A percentile compares a stretch with the other conserved stretches of the same genome.
These are phyloP conservation scores for Paramecium octaurelia DNA, from an alignment of 73 alveolate species.

Conservation along the genomic window DNA sequence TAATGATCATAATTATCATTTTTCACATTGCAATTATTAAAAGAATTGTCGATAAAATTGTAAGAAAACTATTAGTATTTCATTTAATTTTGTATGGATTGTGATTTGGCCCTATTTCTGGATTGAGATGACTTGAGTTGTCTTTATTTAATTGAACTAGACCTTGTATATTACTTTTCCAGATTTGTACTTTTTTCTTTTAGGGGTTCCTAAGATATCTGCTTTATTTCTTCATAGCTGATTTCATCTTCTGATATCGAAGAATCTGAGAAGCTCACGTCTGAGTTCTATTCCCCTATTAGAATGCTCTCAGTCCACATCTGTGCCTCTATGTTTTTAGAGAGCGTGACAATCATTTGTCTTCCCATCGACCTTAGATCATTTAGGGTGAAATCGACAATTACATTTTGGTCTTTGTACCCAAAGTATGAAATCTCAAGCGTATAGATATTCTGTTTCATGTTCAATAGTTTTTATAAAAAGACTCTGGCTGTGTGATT, in stretches of 20 bases:
- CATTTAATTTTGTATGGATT: neutral
- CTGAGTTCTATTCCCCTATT: neutral
- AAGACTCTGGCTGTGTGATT: conserved; percentile 10
- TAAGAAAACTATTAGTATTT: neutral
- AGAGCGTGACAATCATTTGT: neutral
- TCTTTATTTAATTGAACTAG: neutral
- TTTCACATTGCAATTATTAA: neutral
- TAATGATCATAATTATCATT: neutral
- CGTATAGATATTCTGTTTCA: neutral
- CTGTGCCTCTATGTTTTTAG: neutral
- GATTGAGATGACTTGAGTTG: neutral
- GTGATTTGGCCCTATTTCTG: neutral
- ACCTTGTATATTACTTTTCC: neutral
- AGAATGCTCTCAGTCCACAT: neutral
- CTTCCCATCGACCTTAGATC: conserved; percentile 20
- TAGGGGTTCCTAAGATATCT: neutral
- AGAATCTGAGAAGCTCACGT: neutral
- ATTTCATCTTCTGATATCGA: conserved; percentile 6
- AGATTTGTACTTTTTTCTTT: neutral
- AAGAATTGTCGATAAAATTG: neutral
- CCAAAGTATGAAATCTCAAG: conserved; percentile 36
- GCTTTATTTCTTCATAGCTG: neutral
- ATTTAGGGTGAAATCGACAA: neutral
- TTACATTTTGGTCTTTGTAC: neutral
- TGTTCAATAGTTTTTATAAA: neutral